Evolutionary conservation across 441 rosid species (phyloP), one percentile per base, ranked within the genome.

Genomic region (Erodium texanum): DNA sequence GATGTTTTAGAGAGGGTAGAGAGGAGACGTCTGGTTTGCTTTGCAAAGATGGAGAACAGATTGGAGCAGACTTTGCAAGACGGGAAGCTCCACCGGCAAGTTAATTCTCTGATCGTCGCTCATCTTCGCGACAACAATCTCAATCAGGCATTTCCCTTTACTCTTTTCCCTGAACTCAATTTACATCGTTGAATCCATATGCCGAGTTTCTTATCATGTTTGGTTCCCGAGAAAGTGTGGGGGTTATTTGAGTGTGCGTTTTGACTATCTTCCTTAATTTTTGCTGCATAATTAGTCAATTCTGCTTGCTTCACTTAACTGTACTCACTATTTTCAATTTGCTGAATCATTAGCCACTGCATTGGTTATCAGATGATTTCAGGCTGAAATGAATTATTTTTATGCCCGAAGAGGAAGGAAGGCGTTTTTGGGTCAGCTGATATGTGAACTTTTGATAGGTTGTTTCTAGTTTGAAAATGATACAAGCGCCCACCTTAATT

Each of bases 81-180:
- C 23, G 97, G 89, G 36, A 87, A 84, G 69, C 83, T 87, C 56
- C 77, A 72, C 41, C 77, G 89, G 19, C 88, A 87, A 72, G 86
- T 86, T 74, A 86, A 87, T 79, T 75, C 87, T 18, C 90, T 91
- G 15, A 85, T 91, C 70, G 92, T 91, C 16, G 88, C 92, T 75
- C 88, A 91, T 78, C 96, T 91, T 66, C 96, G 93, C 48, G 88
- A 85, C 75, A 78, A 75, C 66, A 91, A 84, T 84, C 88, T 91
- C 73, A 79, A 76, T 64, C 93, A 86, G 86, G 97, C 69, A 77
- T n/a, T 14, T 43, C 50, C 50, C 11, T 43, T 8, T 43, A 43
- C 50, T 7, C 50, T 43, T 43, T 14, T 14, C 50, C 50, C 50
- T 9, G 50, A 43, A 43, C 15, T 43, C 15, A 43, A 43, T 43